Base-by-base conservation (phyloP, 2,329 filamentous ascomycete species). In the Ustulina deusta region DNA sequence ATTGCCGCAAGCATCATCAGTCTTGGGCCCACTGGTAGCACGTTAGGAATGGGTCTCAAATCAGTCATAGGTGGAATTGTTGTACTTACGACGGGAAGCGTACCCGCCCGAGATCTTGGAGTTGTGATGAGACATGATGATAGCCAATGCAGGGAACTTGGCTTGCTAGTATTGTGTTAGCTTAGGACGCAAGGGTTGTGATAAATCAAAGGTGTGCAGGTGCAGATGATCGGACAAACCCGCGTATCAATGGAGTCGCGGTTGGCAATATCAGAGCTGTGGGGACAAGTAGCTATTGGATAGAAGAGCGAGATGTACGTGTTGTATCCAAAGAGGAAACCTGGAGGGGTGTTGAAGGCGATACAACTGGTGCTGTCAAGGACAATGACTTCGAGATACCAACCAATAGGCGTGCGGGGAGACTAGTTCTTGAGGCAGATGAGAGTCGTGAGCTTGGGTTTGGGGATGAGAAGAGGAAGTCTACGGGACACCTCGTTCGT, bases 61-160 rank as follows among this genome's bases (percentile, higher is more conserved):
- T 7, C 13, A 20, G 36, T 4, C n/a, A 38, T 20, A 20, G 20
- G 6, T 52, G 7, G 6, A 27, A 3, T 36, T 57, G 13, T 11
- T 29, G 51, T 29, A 61, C 61, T 61, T 56, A 68, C 65, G 11
- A 10, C 42, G 42, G 25, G 17, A 32, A 20, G 20, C 17, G 6
- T 6, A 17, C 9, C 5, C 15, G 15, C 29, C 49, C n/a, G 1
- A 27, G 10, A 2, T 46, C 25, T 42, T 49, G 25, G 17, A n/a
- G 25, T n/a, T 40, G 44, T 9, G 17, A 27, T 7, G 25, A 61
- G 57, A 20, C 44, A 61, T 65, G 51, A 17, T 65, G 11, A 3
- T 6, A 32, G 54, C 13, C 36, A 40, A n/a, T 22, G 25, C n/a
- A 40, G 36, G 17, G 11, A 29, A 34, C 13, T 29, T 6, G 5